Evolutionary conservation across 148 eudicot species (phyloP), one percentile per base, ranked within the genome.

Genomic region (Rhododendron griersonianum): DNA sequence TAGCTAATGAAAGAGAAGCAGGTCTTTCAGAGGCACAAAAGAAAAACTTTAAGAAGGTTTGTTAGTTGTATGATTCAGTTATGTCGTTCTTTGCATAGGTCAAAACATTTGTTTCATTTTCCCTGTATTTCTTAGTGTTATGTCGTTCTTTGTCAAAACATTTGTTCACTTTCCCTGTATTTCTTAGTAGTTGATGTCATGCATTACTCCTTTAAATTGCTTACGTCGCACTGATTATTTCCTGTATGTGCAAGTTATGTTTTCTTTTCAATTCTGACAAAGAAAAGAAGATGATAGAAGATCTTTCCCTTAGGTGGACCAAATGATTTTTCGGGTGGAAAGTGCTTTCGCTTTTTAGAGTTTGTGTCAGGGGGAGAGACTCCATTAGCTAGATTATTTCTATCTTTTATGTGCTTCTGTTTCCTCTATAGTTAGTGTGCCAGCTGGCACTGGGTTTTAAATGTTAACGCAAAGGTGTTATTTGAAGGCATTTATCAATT

Each of bases 21-120:
- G 90, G 88, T 89, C 95, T 94, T 83, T 90, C 99, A 71, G 98
- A 94, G 90, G 91, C 87, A 84, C 99, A 97, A 77, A 93, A 85
- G 90, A 93, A 89, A 79, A 95, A 94, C 53, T 95, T 90, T 82
- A 93, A 78, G 91, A 97, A 94, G 99, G 99, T 97, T 86, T 53
- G 84, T 85, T 44, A 61, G 11, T 35, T 10, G 39, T 8, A 16
- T 35, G 48, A 75, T 39, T 75, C 47, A 39, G n/a, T 39, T 21
- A 10, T 78, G 51, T 44, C 8, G 14, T 21, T 78, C 53, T 44
- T 82, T 86, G 35, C 28, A 25, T 11, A 53, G 73, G 15, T 57
- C n/a, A 59, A 59, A 59, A 59, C n/a, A 21, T 59, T 59, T 59
- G 23, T 59, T 41, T 59, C 9, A 2, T 81, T 57, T 33, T 33